Evolutionary conservation across 805 yeast genomes (phyloP), one percentile per base, ranked within the genome.

Genomic region (Candida qinlingensis): DNA sequence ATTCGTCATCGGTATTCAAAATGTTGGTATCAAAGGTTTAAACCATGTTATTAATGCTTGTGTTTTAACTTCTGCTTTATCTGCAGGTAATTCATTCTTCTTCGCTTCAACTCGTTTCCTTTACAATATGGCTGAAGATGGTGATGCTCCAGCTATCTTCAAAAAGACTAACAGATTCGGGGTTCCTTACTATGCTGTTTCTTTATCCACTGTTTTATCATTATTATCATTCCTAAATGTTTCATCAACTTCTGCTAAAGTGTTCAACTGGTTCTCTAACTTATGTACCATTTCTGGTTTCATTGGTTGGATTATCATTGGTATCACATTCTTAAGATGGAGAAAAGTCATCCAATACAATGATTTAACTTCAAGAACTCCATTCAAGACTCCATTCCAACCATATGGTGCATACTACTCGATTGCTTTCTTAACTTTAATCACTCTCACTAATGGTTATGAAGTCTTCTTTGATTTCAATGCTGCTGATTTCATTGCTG

Each of bases 41-140:
- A 88, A 90, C 41, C 85, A 84, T 57, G 76, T 89, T 46, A 73
- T 89, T 61, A 89, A 89, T 63, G 92, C 85, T 5, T 81, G 86
- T 64, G 84, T 89, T 55, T 68, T 89, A 61, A 68, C 87, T 35
- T 85, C 88, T 53, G 91, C 88, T 43, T 78, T 87, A 65, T 86
- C 94, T 7, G 92, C 95, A 39, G 83, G 86, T 37, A 87, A 86
- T 68, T 83, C 91, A 2, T 90, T 84, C 68, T 74, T 87, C 62
- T 86, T 85, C 66, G 83, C 85, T 58, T 85, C 86, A 29, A 77
- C 92, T 26, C 77, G 96, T 74, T 80, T 84, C 39, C 69, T 84
- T 33, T 85, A 83, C 63, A 83, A 86, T 40, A 71, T 87, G 60
- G 77, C 94, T 3, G 77, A 79, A 45, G 85, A 83, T 54, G 87